Percentiles rank a stretch among this genome's conserved stretches.
phyloP scores from a whole-genome alignment of 495 filamentous ascomycete genomes.

The Aspergillus cristatus region DNA sequence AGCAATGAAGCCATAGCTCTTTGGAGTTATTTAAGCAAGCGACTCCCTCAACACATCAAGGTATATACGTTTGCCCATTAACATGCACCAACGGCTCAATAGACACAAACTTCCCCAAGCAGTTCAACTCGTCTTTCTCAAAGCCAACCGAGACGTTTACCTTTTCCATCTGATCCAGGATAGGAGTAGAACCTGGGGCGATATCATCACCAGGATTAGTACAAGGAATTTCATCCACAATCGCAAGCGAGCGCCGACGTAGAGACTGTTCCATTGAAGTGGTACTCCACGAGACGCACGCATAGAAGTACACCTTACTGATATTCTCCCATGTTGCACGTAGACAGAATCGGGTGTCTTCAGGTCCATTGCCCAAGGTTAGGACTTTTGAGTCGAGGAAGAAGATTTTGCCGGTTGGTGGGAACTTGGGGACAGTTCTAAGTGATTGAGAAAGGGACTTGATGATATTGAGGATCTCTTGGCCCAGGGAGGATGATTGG shows the following conservation, averaged over 20 bases:
- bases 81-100: constrained; percentile 4
- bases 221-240: constrained; percentile 4
- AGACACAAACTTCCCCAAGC: constrained; percentile 17
- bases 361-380: constrained; percentile 5
- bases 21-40: too few species aligned
- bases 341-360: constrained; percentile 17
- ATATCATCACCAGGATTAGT: too few species aligned
- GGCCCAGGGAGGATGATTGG: constrained; percentile 8
- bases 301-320: constrained; percentile 24
- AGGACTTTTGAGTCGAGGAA: constrained; percentile 23
- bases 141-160: constrained; percentile 9
- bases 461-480: constrained; percentile 16
- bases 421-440: not conserved
- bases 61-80: constrained; percentile 1
- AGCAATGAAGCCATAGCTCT: too few species aligned
- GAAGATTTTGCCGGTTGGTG: constrained; percentile 22
- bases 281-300: constrained; percentile 22
- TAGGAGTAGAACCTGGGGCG: too few species aligned
- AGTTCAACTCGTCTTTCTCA: constrained; percentile 11
- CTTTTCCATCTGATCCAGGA: not conserved
- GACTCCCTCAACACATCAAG: too few species aligned
- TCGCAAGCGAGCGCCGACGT: too few species aligned
- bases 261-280: too few species aligned
- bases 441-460: constrained; percentile 9
- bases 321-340: constrained; percentile 23